Conservation (phyloP, 352 stramenopile species). For the Pythium insidiosum region DNA sequence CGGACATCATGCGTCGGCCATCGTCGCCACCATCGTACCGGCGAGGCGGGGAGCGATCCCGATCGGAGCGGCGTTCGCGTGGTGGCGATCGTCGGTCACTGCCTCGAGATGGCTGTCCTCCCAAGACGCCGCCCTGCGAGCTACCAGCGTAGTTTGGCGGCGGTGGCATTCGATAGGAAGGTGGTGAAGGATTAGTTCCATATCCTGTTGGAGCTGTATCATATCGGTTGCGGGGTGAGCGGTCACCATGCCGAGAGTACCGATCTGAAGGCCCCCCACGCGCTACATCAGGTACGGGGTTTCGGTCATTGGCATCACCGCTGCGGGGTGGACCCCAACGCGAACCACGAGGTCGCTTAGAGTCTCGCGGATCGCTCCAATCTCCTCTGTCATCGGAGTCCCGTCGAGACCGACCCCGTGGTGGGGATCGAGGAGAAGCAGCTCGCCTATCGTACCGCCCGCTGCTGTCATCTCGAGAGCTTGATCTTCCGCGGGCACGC, state of each 20-base stretch:
- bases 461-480: slow-evolving; percentile 23
- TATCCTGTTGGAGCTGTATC: slow-evolving; percentile 13
- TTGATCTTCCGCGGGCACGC: too few species aligned
- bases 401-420: slow-evolving; percentile 15
- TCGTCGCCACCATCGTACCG: too few species aligned
- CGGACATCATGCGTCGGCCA: too few species aligned
- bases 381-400: slow-evolving; percentile 17
- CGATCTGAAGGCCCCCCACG: slow-evolving; percentile 16
- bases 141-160: too few species aligned
- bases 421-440: slow-evolving; percentile 3
- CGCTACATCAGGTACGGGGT: slow-evolving; percentile 43
- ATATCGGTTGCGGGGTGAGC: slow-evolving; percentile 19
- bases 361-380: slow-evolving; percentile 27
- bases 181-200: slow-evolving; percentile 1
- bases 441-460: slow-evolving; percentile 11
- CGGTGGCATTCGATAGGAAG: too few species aligned
- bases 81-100: too few species aligned
- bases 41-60: too few species aligned
- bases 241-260: slow-evolving; percentile 14
- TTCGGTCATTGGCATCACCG: slow-evolving; percentile 13
- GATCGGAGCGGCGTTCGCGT: too few species aligned
- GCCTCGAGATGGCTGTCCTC: too few species aligned
- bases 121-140: too few species aligned
- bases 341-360: slow-evolving; percentile 59
- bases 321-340: slow-evolving; percentile 52